Evolutionary conservation across 164 flowering plant species (phyloP).

Genomic region (Vitis vinifera): ASM3070453v1 NC_081812.1:14681501-14682000

Average conservation of each 20-base stretch:
- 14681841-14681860: slow-evolving; percentile 29
- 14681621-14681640: slow-evolving; percentile 68
- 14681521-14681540: slow-evolving; percentile 66
- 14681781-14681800: slow-evolving; percentile 76
- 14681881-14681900: neutral
- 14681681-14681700: slow-evolving; percentile 20
- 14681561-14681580: slow-evolving; percentile 83
- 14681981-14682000: no score
- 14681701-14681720: slow-evolving; percentile 9
- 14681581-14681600: slow-evolving; percentile 77
- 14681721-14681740: slow-evolving; percentile 61
- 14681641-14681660: slow-evolving; percentile 75
- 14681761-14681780: slow-evolving; percentile 57
- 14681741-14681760: slow-evolving; percentile 47
- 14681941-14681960: no score
- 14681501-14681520: slow-evolving; percentile 88
- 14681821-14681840: slow-evolving; percentile 21
- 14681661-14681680: slow-evolving; percentile 44
- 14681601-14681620: slow-evolving; percentile 53
- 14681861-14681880: neutral
- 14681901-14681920: slow-evolving; percentile 2
- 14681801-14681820: slow-evolving; percentile 46
- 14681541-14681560: slow-evolving; percentile 88
- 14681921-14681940: no score
- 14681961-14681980: neutral